Base-by-base conservation (phyloP, 1,284 basidiomycete species). In the Ustilago sp. region DNA sequence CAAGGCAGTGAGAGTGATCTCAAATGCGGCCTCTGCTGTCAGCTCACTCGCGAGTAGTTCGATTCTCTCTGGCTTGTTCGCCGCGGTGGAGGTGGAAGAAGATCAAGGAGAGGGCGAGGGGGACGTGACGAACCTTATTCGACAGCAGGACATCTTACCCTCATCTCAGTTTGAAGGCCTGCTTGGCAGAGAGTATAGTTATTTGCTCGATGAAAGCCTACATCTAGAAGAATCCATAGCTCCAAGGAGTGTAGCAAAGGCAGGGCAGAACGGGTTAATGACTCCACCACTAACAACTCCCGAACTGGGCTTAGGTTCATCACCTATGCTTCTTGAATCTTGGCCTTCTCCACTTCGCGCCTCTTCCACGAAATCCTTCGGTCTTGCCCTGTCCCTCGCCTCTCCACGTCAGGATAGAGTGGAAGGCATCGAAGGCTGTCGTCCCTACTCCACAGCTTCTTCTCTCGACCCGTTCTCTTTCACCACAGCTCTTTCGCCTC, bases 221-320 rank as follows among this genome's bases (percentile, higher is more conserved):
- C 15, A 13, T 23, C 12, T 15, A 11, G 19, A 17, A 41, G 50
- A 4, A 8, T n/a, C 5, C 7, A 43, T n/a, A 3, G 57, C 19
- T 19, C 8, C 43, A 19, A 45, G 6, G n/a, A 45, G 8, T 17
- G n/a, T 19, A n/a, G 19, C 17, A 11, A 6, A 8, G 11, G 11
- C 8, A 35, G 35, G 6, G 17, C 55, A 54, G 17, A 66, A 19
- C 12, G 57, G 59, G 6, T 23, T 62, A 19, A 59, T 70, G 59
- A 67, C 74, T 28, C 68, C 74, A 17, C 63, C 74, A 8, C 38
- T 77, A 31, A 69, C 59, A 28, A 77, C 74, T 32, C 74, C 74
- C 2, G 74, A 72, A 39, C 35, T 77, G 32, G 69, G 58, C 7
- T 34, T 75, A 31, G 54, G 58, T 36, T 19, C 39, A 2, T 75